These are phyloP conservation scores for Yamadazyma oceani DNA, from an alignment of 1,139 yeast genomes.

Conservation along the genomic window DNA sequence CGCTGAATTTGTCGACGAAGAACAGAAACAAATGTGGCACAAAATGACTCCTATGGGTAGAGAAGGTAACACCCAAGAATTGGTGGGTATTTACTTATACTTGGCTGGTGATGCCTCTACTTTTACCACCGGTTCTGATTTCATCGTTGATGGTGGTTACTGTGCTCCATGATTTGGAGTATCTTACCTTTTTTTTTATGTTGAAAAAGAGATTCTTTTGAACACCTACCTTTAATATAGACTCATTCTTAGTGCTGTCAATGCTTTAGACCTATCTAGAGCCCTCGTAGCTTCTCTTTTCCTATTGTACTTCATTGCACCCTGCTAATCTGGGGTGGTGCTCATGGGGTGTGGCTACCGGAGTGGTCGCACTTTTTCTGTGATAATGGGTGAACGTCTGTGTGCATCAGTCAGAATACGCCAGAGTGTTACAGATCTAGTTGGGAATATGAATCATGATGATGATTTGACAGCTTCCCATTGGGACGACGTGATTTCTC, in stretches of 20 bases:
- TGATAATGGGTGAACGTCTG: too few relatives aligned
- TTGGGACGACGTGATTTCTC: slow-evolving; percentile 38
- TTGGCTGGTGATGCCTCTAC: slow-evolving; percentile 80
- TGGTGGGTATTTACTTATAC: slow-evolving; percentile 80
- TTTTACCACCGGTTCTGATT: slow-evolving; percentile 80
- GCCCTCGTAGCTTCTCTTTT: too few relatives aligned
- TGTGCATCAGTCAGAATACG: too few relatives aligned
- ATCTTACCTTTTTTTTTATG: slow-evolving; percentile 1
- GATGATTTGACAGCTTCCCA: slow-evolving; percentile 37
- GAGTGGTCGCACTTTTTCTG: too few relatives aligned
- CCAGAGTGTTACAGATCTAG: too few relatives aligned
- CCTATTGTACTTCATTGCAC: too few relatives aligned
- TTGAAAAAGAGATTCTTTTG: background rate
- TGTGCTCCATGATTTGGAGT: slow-evolving; percentile 30
- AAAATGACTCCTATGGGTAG: slow-evolving; percentile 71
- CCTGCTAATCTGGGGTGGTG: too few relatives aligned
- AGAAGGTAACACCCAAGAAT: slow-evolving; percentile 77
- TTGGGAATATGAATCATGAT: slow-evolving; percentile 29
- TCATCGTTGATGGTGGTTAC: slow-evolving; percentile 88
- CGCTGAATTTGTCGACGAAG: slow-evolving; percentile 42
- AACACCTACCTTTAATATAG: too few relatives aligned
- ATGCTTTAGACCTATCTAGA: too few relatives aligned
- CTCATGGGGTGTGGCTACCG: too few relatives aligned
- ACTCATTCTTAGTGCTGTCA: too few relatives aligned
- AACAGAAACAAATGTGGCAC: slow-evolving; percentile 35